Evolutionary conservation across 2,329 filamentous ascomycete genomes (phyloP).

Genomic region (Pseudocercospora pini-densiflorae): DNA sequence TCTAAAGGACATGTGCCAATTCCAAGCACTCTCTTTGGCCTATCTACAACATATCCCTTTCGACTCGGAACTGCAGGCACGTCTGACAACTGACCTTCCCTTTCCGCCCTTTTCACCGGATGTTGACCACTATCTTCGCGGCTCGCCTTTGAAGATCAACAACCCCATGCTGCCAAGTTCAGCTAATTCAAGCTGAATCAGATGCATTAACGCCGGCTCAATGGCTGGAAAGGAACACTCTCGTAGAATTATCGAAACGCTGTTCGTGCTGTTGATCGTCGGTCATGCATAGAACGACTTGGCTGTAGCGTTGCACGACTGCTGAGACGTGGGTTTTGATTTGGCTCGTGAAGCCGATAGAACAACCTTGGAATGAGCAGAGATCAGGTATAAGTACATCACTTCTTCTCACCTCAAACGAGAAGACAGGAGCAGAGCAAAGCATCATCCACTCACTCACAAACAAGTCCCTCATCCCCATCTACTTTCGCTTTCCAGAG

Average conservation of each 20-base stretch:
- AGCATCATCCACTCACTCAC: conserved; percentile 12
- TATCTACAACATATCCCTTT: conserved; percentile 13
- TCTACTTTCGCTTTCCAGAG: not conserved
- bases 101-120: conserved; percentile 12
- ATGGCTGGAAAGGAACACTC: conserved; percentile 13
- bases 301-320: not conserved
- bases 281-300: conserved; percentile 15
- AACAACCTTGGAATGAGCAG: not conserved
- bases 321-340: not conserved
- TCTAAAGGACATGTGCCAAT: conserved; percentile 22
- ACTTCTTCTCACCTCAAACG: not conserved
- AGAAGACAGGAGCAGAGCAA: conserved; percentile 7
- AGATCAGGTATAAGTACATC: conserved; percentile 17
- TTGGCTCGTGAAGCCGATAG: conserved; percentile 8
- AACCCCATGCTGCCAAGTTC: not conserved
- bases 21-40: conserved; percentile 24
- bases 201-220: conserved; percentile 16
- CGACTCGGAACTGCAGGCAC: not conserved
- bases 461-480: conserved; percentile 10
- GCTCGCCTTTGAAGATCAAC: not conserved
- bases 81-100: conserved; percentile 21
- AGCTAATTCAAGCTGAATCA: not conserved
- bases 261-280: conserved; percentile 17
- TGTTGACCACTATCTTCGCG: not conserved
- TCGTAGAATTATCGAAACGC: conserved; percentile 6